phyloP scores from a whole-genome alignment of 108 stramenopile species.

The Cyclotella baltica region DNA sequence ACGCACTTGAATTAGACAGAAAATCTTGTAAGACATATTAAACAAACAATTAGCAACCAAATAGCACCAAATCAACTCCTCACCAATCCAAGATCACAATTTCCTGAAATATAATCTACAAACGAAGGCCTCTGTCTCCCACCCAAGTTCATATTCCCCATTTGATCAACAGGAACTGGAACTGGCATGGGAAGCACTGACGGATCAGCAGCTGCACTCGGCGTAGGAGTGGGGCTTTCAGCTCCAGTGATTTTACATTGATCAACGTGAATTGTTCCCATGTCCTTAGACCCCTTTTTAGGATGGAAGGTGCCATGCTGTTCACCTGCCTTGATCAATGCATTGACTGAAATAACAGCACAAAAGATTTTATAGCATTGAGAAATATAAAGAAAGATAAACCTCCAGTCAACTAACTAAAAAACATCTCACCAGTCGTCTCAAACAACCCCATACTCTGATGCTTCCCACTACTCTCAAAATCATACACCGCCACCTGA shows the following conservation, averaged over 20 bases:
- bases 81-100: constrained; percentile 72
- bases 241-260: constrained; percentile 42
- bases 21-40: too few species aligned
- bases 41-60: too few species aligned
- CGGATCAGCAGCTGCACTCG: background rate
- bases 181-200: constrained; percentile 23
- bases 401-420: background rate
- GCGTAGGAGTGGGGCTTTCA: constrained; percentile 10
- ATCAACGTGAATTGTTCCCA: constrained; percentile 31
- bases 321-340: constrained; percentile 18
- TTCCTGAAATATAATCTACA: constrained; percentile 79
- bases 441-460: constrained; percentile 78
- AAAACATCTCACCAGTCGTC: constrained; percentile 58
- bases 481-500: constrained; percentile 77
- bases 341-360: constrained; percentile 7
- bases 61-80: too few species aligned
- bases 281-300: constrained; percentile 25
- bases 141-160: constrained; percentile 30
- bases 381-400: background rate
- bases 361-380: background rate
- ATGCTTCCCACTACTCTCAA: constrained; percentile 71
- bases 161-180: constrained; percentile 18
- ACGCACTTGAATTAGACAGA: constrained; percentile 48
- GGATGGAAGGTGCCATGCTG: constrained; percentile 9
- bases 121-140: constrained; percentile 50